Conservation (phyloP, 768 basidiomycete species). For the Tricholoma bakamatsutake region DNA sequence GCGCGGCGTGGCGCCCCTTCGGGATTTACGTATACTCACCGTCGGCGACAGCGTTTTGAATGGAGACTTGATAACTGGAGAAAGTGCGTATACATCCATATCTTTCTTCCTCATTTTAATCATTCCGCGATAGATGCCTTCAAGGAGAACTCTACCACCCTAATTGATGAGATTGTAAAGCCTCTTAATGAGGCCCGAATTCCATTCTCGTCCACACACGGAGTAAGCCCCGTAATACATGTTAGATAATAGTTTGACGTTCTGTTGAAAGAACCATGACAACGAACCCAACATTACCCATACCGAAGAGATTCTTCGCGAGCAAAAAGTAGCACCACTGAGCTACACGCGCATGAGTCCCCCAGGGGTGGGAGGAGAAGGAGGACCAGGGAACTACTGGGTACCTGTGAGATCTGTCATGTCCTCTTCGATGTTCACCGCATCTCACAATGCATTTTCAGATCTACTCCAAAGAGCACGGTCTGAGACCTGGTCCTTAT, state of each 20-base stretch:
- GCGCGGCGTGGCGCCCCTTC: background rate
- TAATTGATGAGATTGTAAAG: conserved; percentile 58
- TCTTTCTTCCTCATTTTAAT: background rate
- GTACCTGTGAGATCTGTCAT: conserved; percentile 49
- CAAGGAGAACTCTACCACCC: conserved; percentile 57
- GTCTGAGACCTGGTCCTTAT: conserved; percentile 15
- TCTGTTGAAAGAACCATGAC: conserved; percentile 57
- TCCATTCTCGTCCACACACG: conserved; percentile 66
- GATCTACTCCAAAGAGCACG: conserved; percentile 31
- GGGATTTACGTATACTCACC: background rate
- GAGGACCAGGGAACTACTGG: conserved; percentile 72
- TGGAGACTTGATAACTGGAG: conserved; percentile 71
- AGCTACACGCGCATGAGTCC: conserved; percentile 63
- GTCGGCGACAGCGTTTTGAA: conserved; percentile 50
- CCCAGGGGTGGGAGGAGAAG: conserved; percentile 53
- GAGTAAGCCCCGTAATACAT: conserved; percentile 34
- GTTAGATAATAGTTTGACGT: background rate
- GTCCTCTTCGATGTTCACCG: background rate
- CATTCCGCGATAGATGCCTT: conserved; percentile 44
- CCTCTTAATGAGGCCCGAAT: conserved; percentile 52
- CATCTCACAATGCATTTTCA: conserved; percentile 8
- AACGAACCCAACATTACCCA: conserved; percentile 71
- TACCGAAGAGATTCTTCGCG: conserved; percentile 57
- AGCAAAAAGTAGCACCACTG: conserved; percentile 46
- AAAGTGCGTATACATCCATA: conserved; percentile 36